These are phyloP conservation scores for Crithidia sp. DNA, from an alignment of 208 protist genomes.

Conservation along the genomic window DNA sequence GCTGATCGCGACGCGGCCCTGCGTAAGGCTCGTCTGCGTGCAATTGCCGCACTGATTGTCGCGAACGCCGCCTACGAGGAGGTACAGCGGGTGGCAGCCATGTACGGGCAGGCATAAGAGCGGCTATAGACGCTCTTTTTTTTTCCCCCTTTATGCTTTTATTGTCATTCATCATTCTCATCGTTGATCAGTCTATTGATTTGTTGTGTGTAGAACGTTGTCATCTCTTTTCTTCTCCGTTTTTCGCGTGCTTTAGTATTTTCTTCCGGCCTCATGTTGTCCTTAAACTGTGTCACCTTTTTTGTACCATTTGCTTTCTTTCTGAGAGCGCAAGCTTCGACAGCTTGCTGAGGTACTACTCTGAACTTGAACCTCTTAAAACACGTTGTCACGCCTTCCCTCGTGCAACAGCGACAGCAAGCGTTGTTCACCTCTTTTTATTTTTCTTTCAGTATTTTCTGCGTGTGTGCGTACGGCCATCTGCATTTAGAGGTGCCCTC, in stretches of 20 bases:
- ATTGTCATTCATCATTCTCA: too few relatives aligned
- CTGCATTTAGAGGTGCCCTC: background rate
- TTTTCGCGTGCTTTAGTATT: background rate
- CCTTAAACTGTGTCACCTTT: background rate
- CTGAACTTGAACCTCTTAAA: too few relatives aligned
- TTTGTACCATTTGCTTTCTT: background rate
- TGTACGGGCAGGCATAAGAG: background rate
- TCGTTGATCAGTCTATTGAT: background rate
- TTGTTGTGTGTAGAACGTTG: background rate
- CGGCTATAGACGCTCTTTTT: background rate
- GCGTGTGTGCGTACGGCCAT: background rate
- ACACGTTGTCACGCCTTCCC: too few relatives aligned
- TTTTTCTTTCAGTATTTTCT: background rate
- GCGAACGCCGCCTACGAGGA: conserved; percentile 32
- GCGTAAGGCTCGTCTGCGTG: conserved; percentile 26
- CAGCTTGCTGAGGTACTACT: too few relatives aligned
- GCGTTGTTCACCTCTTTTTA: conserved; percentile 10
- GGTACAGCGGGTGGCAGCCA: conserved; percentile 19
- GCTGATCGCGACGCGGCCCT: conserved; percentile 11
- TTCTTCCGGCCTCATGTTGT: background rate
- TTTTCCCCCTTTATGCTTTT: conserved; percentile 2
- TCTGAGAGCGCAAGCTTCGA: too few relatives aligned
- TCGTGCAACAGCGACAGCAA: background rate
- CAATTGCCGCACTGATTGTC: conserved; percentile 25
- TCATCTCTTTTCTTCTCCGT: conserved; percentile 5